phyloP scores from a whole-genome alignment of 139 green algal species.

The Asterochloris sp. region DNA sequence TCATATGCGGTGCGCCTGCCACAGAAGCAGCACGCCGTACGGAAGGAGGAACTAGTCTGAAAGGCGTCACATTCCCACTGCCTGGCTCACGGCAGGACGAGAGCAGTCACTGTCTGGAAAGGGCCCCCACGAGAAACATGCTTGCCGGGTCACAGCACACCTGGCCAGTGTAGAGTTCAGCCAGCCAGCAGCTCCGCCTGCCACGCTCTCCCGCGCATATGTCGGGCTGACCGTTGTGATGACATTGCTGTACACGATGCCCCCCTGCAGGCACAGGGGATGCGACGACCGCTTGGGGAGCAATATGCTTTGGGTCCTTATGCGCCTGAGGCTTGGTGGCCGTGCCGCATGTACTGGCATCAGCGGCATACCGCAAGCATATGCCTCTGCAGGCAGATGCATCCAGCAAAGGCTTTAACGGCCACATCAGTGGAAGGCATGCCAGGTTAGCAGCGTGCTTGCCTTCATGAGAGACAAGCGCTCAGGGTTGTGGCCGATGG shows the following conservation, averaged over 20 bases:
- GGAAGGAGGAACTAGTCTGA: too few species aligned
- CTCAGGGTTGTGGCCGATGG: slow-evolving; percentile 97
- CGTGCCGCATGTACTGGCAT: too few species aligned
- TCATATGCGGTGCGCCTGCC: too few species aligned
- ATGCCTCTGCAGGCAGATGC: too few species aligned
- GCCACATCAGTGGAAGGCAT: too few species aligned
- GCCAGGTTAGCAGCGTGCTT: neutral
- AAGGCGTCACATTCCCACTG: too few species aligned
- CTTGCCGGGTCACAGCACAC: slow-evolving; percentile 26
- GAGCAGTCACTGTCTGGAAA: neutral
- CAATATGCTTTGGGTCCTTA: neutral
- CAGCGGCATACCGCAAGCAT: too few species aligned
- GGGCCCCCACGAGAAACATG: too few species aligned
- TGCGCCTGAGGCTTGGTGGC: too few species aligned
- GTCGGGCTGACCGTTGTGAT: slow-evolving; percentile 92
- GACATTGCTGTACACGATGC: slow-evolving; percentile 87
- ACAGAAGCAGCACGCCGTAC: too few species aligned
- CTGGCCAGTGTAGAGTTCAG: slow-evolving; percentile 65
- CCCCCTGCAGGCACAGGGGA: slow-evolving; percentile 44
- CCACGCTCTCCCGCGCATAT: slow-evolving; percentile 83
- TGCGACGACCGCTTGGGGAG: neutral
- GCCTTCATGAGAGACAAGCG: slow-evolving; percentile 91
- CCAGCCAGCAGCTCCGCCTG: slow-evolving; percentile 74
- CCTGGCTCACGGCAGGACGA: neutral
- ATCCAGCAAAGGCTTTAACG: too few species aligned